Conservation (phyloP, 2,329 filamentous ascomycete genomes). For the Cladorrhinum sp. region DNA sequence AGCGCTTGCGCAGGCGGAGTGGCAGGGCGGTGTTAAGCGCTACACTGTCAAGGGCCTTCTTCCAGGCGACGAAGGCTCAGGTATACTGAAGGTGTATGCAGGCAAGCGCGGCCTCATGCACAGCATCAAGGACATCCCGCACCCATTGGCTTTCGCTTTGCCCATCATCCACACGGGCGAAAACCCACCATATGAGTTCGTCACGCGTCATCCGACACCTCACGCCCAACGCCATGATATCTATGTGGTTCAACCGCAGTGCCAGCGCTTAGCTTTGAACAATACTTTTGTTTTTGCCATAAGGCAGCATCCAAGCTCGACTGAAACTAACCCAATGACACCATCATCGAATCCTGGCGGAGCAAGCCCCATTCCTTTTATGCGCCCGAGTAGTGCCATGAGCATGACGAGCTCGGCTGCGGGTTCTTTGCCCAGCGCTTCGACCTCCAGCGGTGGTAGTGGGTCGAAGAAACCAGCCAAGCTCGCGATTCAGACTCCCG, state of each 20-base stretch:
- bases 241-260: constrained; percentile 95
- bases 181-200: constrained; percentile 91
- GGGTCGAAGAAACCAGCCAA: constrained; percentile 83
- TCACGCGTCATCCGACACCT: constrained; percentile 89
- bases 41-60: constrained; percentile 92
- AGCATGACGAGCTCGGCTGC: constrained; percentile 60
- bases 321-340: constrained; percentile 37
- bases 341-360: constrained; percentile 47
- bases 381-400: constrained; percentile 60
- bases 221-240: constrained; percentile 97
- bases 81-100: constrained; percentile 85
- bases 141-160: constrained; percentile 84
- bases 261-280: constrained; percentile 80
- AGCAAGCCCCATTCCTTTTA: constrained; percentile 59
- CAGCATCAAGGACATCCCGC: constrained; percentile 92
- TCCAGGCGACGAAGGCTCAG: constrained; percentile 87
- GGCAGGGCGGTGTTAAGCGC: constrained; percentile 80
- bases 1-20: constrained; percentile 86
- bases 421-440: constrained; percentile 55
- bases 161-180: constrained; percentile 87
- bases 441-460: constrained; percentile 44
- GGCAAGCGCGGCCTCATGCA: constrained; percentile 96
- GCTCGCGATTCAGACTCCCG: constrained; percentile 88
- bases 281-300: constrained; percentile 98
- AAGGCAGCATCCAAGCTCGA: constrained; percentile 78